These are phyloP conservation scores for Metschnikowia aberdeeniae DNA, from an alignment of 805 yeast genomes.

Conservation along the genomic window DNA sequence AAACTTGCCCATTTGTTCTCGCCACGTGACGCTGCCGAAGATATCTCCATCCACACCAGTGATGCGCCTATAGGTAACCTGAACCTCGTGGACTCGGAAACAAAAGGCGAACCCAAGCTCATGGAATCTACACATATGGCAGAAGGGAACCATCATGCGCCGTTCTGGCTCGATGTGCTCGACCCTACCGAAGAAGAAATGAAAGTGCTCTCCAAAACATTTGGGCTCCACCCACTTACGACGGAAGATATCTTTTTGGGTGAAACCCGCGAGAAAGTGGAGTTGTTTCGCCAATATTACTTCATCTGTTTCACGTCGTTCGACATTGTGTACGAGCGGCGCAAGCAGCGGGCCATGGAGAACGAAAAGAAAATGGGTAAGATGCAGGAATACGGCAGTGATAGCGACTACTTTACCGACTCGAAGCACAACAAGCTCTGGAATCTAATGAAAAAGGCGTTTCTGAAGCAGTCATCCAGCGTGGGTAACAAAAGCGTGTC, in stretches of 20 bases:
- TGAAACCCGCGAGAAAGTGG: conserved; percentile 94
- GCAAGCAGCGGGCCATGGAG: conserved; percentile 48
- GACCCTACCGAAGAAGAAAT: conserved; percentile 96
- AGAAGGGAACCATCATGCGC: conserved; percentile 17
- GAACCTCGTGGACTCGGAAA: not conserved
- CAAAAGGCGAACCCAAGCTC: not conserved
- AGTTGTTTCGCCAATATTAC: conserved; percentile 84
- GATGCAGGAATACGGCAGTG: conserved; percentile 28
- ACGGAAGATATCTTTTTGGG: conserved; percentile 93
- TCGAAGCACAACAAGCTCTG: conserved; percentile 6
- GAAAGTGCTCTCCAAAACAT: conserved; percentile 85
- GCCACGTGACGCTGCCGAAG: conserved; percentile 5
- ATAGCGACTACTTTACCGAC: conserved; percentile 4
- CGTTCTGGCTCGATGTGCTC: conserved; percentile 81
- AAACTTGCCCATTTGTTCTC: conserved; percentile 8
- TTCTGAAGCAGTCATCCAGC: conserved; percentile 8
- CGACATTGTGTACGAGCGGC: conserved; percentile 67
- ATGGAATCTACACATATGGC: not conserved
- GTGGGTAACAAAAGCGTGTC: conserved; percentile 7
- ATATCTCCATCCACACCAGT: conserved; percentile 1
- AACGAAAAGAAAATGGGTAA: conserved; percentile 38
- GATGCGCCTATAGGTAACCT: not conserved
- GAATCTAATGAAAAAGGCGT: conserved; percentile 4
- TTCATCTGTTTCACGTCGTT: conserved; percentile 74
- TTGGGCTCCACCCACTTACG: conserved; percentile 93